Evolutionary conservation across 2,329 filamentous ascomycete species (phyloP).

Genomic region (Fusarium cyanostomum): DNA sequence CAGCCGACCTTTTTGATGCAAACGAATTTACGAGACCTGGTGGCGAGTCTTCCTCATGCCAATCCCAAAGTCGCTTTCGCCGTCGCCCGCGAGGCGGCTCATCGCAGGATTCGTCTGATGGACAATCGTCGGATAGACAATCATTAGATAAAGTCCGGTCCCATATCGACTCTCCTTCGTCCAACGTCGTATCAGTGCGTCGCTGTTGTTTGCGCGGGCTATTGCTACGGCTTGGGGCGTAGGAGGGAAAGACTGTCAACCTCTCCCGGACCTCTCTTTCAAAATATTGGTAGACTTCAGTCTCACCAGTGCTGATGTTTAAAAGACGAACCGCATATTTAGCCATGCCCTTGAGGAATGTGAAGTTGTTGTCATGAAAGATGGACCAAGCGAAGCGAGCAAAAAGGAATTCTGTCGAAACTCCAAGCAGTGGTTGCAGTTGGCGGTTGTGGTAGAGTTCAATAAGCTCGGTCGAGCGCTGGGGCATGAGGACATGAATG

Average conservation of each 20-base stretch:
- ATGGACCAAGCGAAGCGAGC: not conserved
- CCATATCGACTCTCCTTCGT: not conserved
- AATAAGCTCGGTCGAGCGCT: not conserved
- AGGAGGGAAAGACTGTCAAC: not conserved
- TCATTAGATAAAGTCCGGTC: too few relatives aligned
- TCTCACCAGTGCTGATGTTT: not conserved
- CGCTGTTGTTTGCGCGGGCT: not conserved
- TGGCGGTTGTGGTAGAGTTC: not conserved
- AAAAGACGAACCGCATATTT: not conserved
- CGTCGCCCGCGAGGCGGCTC: not conserved
- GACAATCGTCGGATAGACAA: too few relatives aligned
- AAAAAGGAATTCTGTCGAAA: not conserved
- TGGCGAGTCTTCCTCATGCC: too few relatives aligned
- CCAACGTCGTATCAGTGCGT: not conserved
- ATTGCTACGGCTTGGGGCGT: not conserved
- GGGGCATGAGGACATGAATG: not conserved
- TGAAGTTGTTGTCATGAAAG: not conserved
- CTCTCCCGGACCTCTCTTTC: not conserved
- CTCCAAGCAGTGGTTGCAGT: not conserved
- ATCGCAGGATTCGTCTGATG: not conserved
- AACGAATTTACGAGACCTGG: too few relatives aligned
- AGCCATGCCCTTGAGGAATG: not conserved
- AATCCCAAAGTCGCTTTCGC: too few relatives aligned
- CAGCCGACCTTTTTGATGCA: too few relatives aligned
- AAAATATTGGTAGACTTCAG: not conserved